These are phyloP conservation scores for Malus hybrid DNA, from an alignment of 331 rosid genomes.

Conservation along the genomic window DNA sequence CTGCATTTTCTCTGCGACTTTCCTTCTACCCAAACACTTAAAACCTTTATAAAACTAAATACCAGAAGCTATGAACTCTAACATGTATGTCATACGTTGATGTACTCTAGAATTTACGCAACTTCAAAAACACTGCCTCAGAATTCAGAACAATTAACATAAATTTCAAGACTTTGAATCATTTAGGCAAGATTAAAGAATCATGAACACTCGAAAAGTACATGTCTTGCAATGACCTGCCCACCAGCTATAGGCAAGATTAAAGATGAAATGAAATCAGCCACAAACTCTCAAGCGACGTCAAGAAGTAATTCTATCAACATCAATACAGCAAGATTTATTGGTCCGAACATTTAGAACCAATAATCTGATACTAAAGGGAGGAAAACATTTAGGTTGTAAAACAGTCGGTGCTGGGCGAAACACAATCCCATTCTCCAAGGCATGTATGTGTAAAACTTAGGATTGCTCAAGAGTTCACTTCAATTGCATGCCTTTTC, in stretches of 20 bases:
- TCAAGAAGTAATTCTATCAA: constrained; percentile 25
- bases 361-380: not conserved
- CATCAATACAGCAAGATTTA: not conserved
- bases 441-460: constrained; percentile 50
- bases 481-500: no score
- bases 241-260: constrained; percentile 68
- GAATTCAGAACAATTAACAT: not conserved
- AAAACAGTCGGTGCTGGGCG: constrained; percentile 84
- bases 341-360: not conserved
- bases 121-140: not conserved
- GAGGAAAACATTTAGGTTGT: not conserved
- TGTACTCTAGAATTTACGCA: no score
- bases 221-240: constrained; percentile 68
- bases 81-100: no score
- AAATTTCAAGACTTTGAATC: not conserved
- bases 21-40: no score
- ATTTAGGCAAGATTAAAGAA: not conserved
- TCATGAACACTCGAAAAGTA: not conserved
- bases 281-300: constrained; percentile 49
- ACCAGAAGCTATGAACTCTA: no score
- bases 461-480: no score
- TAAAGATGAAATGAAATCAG: constrained; percentile 11
- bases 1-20: no score
- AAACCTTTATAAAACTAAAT: no score
- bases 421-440: constrained; percentile 93